Evolutionary conservation across 2,329 filamentous ascomycete species (phyloP), one percentile per base, ranked within the genome.

Genomic region (Nothomitra cinnamomea): DNA sequence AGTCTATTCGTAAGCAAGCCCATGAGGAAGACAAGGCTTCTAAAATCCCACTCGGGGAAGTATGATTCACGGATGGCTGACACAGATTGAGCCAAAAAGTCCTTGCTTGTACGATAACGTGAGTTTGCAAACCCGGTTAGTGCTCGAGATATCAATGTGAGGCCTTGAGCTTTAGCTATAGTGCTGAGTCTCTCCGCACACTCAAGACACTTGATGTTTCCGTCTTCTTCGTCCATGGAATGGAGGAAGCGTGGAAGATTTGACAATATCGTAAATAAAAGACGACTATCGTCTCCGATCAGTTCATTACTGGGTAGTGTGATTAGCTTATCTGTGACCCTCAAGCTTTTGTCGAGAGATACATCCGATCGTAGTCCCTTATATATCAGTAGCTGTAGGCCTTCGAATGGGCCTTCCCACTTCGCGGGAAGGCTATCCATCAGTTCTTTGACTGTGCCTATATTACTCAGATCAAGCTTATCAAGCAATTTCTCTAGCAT

Each of bases 331-430:
- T 94, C 82, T 53, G 98, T 75, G 1, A 87, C 80, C 51, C 79
- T 75, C 43, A 98, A 70, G 1, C 88, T 88, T 47, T 82, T 76
- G 35, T 87, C 81, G 58, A 94, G 78, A 56, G 87, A 94, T 6
- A 82, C 67, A 0, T 87, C 89, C 0, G 92, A 98, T 54, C 90
- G 82, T 25, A 96, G 69, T 0, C 92, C 94, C 65, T 96, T 96
- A 70, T 95, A 90, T 0, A 95, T 75, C 47, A 96, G 70, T 2
- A 82, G 78, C 57, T 95, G 86, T 7, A 98, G 70, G 1, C 94
- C 92, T 56, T 92, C 83, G 61, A 96, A 96, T 0, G 73, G 69
- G 1, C 87, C 87, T 61, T 95, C 87, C 92, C 94, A 98, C 59
- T 83, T 84, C 1, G 79, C 74, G 1, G 92, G 92, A 58, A 86